Conservation (phyloP, 331 rosid genomes). For the Malus hybrid region DNA sequence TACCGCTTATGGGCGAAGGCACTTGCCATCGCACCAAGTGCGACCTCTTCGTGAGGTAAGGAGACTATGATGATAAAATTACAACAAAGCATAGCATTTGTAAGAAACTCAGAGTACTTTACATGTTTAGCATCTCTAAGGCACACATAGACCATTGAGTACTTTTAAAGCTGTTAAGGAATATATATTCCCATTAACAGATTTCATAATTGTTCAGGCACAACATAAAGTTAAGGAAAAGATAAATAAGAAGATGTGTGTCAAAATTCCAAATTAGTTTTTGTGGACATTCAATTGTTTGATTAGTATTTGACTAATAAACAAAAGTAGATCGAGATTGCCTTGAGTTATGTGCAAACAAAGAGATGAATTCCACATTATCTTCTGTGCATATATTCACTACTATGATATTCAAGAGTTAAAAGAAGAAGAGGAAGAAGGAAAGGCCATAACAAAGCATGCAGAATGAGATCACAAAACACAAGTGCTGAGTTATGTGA, state of each 20-base stretch:
- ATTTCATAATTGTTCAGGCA: background rate
- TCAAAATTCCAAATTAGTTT: background rate
- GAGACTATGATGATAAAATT: background rate
- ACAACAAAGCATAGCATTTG: background rate
- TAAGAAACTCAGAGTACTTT: background rate
- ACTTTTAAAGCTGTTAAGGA: background rate
- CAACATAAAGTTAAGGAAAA: background rate
- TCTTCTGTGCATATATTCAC: background rate
- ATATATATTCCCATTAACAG: background rate
- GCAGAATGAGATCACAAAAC: background rate
- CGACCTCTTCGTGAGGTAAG: no score
- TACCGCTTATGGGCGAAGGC: no score
- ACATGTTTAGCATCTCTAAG: background rate
- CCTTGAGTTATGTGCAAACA: background rate
- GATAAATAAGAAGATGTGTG: background rate
- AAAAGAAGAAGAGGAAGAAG: background rate
- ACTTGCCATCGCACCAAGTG: no score
- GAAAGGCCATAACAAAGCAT: background rate
- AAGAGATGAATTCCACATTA: background rate
- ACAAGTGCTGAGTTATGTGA: background rate
- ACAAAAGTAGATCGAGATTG: background rate
- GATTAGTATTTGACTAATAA: background rate
- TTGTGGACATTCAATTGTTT: background rate
- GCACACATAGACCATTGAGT: background rate
- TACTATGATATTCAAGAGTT: background rate